Conservation (phyloP, 331 rosid genomes). For the Acacia concinna region DNA sequence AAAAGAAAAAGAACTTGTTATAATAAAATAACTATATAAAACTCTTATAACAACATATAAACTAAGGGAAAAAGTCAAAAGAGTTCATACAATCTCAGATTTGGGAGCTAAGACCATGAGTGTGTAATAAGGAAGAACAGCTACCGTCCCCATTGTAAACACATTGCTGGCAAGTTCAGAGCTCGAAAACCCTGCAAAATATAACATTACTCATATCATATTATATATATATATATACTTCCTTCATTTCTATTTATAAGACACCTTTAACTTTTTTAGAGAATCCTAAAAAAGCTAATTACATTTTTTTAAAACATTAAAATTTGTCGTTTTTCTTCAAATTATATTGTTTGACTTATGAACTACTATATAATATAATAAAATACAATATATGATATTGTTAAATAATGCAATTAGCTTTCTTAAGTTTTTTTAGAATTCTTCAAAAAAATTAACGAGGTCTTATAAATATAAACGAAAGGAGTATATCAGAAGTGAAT, state of each 20-base stretch:
- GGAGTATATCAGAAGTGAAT: background rate
- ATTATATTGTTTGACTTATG: too few species aligned
- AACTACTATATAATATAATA: too few species aligned
- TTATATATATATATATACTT: background rate
- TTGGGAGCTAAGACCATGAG: slow-evolving; percentile 90
- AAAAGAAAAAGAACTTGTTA: too few species aligned
- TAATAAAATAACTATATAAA: too few species aligned
- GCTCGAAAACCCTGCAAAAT: slow-evolving; percentile 64
- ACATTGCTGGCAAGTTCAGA: slow-evolving; percentile 70
- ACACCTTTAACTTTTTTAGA: background rate
- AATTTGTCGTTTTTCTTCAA: too few species aligned
- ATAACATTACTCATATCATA: background rate
- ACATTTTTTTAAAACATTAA: too few species aligned
- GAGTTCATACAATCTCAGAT: slow-evolving; percentile 59
- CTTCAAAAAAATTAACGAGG: background rate
- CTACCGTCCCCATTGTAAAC: slow-evolving; percentile 71
- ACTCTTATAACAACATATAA: background rate
- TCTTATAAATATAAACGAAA: too few species aligned
- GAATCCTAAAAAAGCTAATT: too few species aligned
- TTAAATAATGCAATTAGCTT: background rate
- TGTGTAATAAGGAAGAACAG: slow-evolving; percentile 88
- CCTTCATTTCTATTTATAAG: too few species aligned
- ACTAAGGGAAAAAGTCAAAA: too few species aligned
- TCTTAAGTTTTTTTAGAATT: rapidly evolving
- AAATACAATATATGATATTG: too few species aligned